phyloP scores from a whole-genome alignment of 2,329 filamentous ascomycete species.

The Penicillium polonicum region DNA sequence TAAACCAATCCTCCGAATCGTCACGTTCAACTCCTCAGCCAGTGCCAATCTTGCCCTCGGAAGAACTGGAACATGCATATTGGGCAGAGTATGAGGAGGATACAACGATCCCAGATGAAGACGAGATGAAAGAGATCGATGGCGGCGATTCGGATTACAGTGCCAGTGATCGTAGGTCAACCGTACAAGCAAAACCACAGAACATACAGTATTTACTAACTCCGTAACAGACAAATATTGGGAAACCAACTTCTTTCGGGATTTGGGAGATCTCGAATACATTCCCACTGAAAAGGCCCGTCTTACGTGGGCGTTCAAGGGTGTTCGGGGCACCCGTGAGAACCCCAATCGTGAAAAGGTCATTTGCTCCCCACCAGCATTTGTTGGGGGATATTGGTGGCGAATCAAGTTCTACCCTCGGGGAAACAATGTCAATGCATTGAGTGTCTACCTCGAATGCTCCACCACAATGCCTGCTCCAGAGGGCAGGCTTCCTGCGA shows the following conservation, averaged over 20 bases:
- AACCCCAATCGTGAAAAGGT: constrained; percentile 58
- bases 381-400: constrained; percentile 62
- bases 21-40: constrained; percentile 21
- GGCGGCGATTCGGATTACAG: constrained; percentile 49
- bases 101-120: constrained; percentile 54
- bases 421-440: constrained; percentile 58
- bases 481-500: constrained; percentile 39
- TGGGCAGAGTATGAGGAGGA: constrained; percentile 60
- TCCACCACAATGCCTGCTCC: constrained; percentile 49
- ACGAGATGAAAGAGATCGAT: constrained; percentile 59
- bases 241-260: constrained; percentile 57
- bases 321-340: constrained; percentile 61
- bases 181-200: not conserved
- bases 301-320: constrained; percentile 59
- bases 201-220: constrained; percentile 4
- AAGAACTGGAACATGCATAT: constrained; percentile 40
- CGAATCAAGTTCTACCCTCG: constrained; percentile 65
- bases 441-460: constrained; percentile 63
- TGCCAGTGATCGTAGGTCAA: constrained; percentile 52
- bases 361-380: constrained; percentile 58
- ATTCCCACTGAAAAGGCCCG: constrained; percentile 53
- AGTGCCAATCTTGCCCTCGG: constrained; percentile 9
- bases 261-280: constrained; percentile 59
- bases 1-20: constrained; percentile 5
- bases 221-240: constrained; percentile 51